Base-by-base conservation (phyloP, 2,329 filamentous ascomycete species). In the Leptosphaerulina australis region DNA sequence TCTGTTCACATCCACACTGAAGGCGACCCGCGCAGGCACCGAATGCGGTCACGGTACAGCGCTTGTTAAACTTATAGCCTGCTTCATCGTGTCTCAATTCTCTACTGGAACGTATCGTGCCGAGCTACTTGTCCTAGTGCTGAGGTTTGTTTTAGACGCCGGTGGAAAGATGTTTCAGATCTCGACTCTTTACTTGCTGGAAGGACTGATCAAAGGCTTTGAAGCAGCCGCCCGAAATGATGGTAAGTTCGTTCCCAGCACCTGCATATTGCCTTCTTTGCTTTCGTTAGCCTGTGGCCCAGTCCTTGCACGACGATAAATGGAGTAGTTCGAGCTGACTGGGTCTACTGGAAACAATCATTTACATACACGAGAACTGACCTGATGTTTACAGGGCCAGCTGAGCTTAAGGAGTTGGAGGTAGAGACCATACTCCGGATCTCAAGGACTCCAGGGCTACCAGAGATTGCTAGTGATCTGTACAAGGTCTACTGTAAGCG, bases 401-500 rank as follows among this genome's bases (percentile, higher is more conserved):
- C 35, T 33, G 4, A 24, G 6, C 56, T 75, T 5, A 53, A 58
- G 4, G 18, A 38, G 9, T 35, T 50, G 2, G 68, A 74, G 14
- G 25, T 76, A 1, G 56, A 69, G 2, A 61, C 70, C n/a, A 53
- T 77, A 2, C 37, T 72, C 10, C 66, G 63, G 24, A 48, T 76
- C 7, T 70, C 74, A 12, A 60, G 68, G 21, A 68, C 71, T 21
- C 61, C 73, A 4, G 73, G 71, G 8, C 54, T 78, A 18, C 73
- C 76, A 2, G 77, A 79, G 41, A 67, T 78, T 30, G 71, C 73
- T 8, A 69, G 69, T 3, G 76, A 78, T 53, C 67, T 74, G 18
- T 67, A 63, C 34, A 64, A 60, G 53, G 22, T 61, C 47, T 64
- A 67, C 58, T 62, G 70, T 48, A 41, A 58, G 15, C 53, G 62